phyloP scores from a whole-genome alignment of 2,329 filamentous ascomycete genomes.

The Pestalotiopsis sp. region DNA sequence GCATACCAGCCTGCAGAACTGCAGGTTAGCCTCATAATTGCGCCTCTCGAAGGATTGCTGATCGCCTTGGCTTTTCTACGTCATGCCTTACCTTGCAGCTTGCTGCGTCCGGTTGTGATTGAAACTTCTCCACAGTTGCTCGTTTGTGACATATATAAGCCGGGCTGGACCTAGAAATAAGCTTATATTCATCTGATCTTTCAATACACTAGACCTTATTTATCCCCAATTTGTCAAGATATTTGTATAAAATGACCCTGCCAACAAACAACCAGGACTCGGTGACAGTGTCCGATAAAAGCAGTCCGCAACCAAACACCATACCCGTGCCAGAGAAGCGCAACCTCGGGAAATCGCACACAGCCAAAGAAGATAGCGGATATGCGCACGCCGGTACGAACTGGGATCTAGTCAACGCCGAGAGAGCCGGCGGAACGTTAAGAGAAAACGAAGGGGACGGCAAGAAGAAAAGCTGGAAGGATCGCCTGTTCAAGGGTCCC shows the following conservation, averaged over 20 bases:
- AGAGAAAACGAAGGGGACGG: background rate
- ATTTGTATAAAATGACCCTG: background rate
- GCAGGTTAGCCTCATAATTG: too few species aligned
- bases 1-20: too few species aligned
- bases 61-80: too few species aligned
- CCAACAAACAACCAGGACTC: background rate
- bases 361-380: background rate
- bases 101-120: too few species aligned
- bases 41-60: too few species aligned
- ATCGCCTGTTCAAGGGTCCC: background rate
- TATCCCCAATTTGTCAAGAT: background rate
- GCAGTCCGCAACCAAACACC: background rate
- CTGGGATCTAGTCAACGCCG: constrained; percentile 3
- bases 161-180: too few species aligned
- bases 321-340: background rate
- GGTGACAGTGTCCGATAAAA: background rate
- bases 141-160: too few species aligned
- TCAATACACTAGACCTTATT: background rate
- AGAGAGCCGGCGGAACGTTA: background rate
- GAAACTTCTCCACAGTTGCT: too few species aligned
- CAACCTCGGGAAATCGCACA: background rate
- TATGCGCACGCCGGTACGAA: constrained; percentile 6
- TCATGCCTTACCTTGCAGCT: too few species aligned
- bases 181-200: background rate
- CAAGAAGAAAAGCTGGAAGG: constrained; percentile 6